phyloP scores from a whole-genome alignment of 176 grass and related monocot genomes.

The Secale cereale region DNA sequence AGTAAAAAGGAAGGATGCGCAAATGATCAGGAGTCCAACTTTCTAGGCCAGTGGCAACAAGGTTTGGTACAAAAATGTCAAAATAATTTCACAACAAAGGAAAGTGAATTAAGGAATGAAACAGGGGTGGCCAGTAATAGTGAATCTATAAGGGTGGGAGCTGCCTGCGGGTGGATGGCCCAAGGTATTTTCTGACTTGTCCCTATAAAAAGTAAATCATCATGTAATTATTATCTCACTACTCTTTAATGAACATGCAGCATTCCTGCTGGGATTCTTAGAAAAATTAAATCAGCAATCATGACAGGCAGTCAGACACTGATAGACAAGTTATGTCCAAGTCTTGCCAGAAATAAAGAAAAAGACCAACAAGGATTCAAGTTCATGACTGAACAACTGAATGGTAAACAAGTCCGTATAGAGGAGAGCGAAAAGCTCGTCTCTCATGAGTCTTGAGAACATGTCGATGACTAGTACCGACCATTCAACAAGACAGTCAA shows the following conservation, averaged over 20 bases:
- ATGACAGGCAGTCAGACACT: not conserved
- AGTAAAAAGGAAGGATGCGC: not conserved
- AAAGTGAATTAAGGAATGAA: not conserved
- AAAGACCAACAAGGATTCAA: not conserved
- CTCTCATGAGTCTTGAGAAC: not conserved
- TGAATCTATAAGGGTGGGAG: not conserved
- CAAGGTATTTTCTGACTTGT: not conserved
- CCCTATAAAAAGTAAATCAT: not conserved
- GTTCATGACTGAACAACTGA: not conserved
- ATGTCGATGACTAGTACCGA: not conserved
- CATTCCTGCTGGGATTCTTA: not conserved
- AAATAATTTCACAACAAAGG: not conserved
- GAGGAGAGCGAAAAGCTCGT: not conserved
- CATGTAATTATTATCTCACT: not conserved
- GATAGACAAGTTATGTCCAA: not conserved
- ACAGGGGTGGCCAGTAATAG: not conserved
- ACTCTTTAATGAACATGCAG: not conserved
- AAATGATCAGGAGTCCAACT: not conserved
- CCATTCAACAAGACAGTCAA: not conserved
- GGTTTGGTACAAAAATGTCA: not conserved
- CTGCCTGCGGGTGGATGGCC: not conserved
- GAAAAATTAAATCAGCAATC: not conserved
- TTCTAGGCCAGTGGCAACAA: not conserved
- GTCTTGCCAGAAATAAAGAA: not conserved
- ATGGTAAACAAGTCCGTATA: not conserved